These are phyloP conservation scores for Fennellomyces sp. DNA, from an alignment of 371 early-diverging fungal species.

Conservation along the genomic window DNA sequence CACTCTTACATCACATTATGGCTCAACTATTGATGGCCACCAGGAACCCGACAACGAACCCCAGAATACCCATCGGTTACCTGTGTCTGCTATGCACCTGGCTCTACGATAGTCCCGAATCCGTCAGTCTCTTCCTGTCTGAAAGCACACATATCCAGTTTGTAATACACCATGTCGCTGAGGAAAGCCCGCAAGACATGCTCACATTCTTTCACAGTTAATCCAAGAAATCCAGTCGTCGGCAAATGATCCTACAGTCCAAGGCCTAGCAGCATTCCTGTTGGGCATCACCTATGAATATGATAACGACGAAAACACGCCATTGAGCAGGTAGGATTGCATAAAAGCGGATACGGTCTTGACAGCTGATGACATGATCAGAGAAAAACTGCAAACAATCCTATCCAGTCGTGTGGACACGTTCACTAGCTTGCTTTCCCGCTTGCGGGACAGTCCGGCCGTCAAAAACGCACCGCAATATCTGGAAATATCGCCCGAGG, in stretches of 20 bases:
- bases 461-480: slow-evolving; percentile 74
- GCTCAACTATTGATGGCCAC: slow-evolving; percentile 64
- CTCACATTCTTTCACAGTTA: slow-evolving; percentile 46
- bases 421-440: slow-evolving; percentile 77
- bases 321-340: slow-evolving; percentile 54
- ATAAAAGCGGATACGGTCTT: neutral
- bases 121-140: slow-evolving; percentile 82
- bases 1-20: slow-evolving; percentile 60
- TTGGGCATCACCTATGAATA: slow-evolving; percentile 87
- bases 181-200: neutral
- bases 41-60: slow-evolving; percentile 55
- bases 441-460: slow-evolving; percentile 82
- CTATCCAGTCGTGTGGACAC: slow-evolving; percentile 86
- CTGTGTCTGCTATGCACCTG: slow-evolving; percentile 76
- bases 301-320: slow-evolving; percentile 78
- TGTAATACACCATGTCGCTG: too few relatives aligned
- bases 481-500: slow-evolving; percentile 56
- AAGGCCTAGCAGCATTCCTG: slow-evolving; percentile 89
- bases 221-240: slow-evolving; percentile 88
- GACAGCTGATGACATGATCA: slow-evolving; percentile 5
- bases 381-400: slow-evolving; percentile 80
- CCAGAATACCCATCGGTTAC: slow-evolving; percentile 75
- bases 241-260: slow-evolving; percentile 80
- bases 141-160: slow-evolving; percentile 90
- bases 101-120: slow-evolving; percentile 79